Base-by-base conservation (phyloP, 495 filamentous ascomycete genomes). In the Penicillium verhagenii region DNA sequence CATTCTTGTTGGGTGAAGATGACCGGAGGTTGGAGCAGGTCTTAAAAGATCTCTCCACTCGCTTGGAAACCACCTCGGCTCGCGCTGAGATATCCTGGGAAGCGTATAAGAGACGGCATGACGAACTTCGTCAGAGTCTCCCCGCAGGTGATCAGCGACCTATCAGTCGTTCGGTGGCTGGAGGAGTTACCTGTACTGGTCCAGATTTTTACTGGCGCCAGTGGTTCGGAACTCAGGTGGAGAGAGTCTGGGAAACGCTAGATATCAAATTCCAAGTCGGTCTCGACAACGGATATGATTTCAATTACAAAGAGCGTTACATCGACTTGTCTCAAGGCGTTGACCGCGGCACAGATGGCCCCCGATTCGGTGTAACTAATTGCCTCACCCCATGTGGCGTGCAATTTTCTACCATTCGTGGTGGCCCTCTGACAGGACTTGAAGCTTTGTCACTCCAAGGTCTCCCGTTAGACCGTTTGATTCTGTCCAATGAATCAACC, bases 281-380 rank as follows among this genome's bases (percentile, higher is more conserved):
- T 26, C 40, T 75, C 9, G 47, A 55, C 42, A 47, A 56, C 2
- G 74, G 71, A 2, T 80, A 78, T 52, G 89, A 93, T 58, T 71
- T 83, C 42, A 72, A 72, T 39, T 88, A 75, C 71, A 92, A 92
- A 64, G 82, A 80, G 68, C 82, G 77, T 19, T 75, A 78, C 50
- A 77, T 81, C 47, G 89, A 96, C 46, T 64, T 91, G 1, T 91
- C 89, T 16, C 91, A 96, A 63, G 92, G 91, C 55, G 72, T 89
- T 16, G 87, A 89, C 57, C 78, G 86, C 16, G 74, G 74, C 28
- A 71, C 61, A 4, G 79, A 85, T 50, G 24, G 28, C 11, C 72
- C 72, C 4, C 71, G 74, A 0, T 71, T 67, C 44, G 90, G 90
- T 0, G 79, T 92, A 16, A 74, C 79, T 3, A 78, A 80, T 0